Percentiles rank a stretch among this genome's conserved stretches.
These are phyloP conservation scores for Colletotrichum truncatum DNA, from an alignment of 2,329 filamentous ascomycete species.

Conservation along the genomic window DNA sequence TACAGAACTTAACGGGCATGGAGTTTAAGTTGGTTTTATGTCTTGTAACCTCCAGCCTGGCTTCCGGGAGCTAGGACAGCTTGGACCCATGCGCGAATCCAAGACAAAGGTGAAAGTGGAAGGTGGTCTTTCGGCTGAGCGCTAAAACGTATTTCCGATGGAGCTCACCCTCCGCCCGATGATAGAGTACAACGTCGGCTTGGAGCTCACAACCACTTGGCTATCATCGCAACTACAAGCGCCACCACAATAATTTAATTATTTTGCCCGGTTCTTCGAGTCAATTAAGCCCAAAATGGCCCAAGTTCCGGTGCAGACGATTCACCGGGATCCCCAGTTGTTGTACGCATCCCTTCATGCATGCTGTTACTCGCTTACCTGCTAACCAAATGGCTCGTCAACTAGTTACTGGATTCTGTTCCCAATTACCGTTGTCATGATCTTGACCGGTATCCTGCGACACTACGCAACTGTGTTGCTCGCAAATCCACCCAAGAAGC, in stretches of 20 bases:
- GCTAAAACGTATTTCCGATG: slow-evolving; percentile 32
- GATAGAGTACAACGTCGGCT: slow-evolving; percentile 1
- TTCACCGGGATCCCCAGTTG: slow-evolving; percentile 96
- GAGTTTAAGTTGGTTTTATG: slow-evolving; percentile 14
- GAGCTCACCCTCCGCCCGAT: slow-evolving; percentile 6
- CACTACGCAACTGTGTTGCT: slow-evolving; percentile 97
- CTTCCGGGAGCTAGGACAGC: slow-evolving; percentile 23
- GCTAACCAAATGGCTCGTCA: slow-evolving; percentile 1
- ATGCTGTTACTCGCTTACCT: slow-evolving; percentile 16
- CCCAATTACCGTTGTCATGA: slow-evolving; percentile 97
- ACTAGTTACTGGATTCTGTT: slow-evolving; percentile 97
- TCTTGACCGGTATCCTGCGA: slow-evolving; percentile 92
- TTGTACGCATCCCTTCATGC: slow-evolving; percentile 71
- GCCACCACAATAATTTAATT: background rate
- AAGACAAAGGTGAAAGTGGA: slow-evolving; percentile 26
- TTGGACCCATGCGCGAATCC: slow-evolving; percentile 25
- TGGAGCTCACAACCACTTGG: slow-evolving; percentile 2
- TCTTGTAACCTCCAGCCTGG: slow-evolving; percentile 30
- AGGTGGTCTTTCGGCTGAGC: slow-evolving; percentile 34
- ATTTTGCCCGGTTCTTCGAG: background rate
- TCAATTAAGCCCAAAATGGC: slow-evolving; percentile 68
- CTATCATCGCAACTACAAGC: slow-evolving; percentile 6
- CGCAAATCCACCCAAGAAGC: slow-evolving; percentile 83
- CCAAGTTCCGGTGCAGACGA: slow-evolving; percentile 88
- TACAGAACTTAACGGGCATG: background rate